phyloP scores from a whole-genome alignment of 768 basidiomycete genomes.

The Psilocybe cyanescens region DNA sequence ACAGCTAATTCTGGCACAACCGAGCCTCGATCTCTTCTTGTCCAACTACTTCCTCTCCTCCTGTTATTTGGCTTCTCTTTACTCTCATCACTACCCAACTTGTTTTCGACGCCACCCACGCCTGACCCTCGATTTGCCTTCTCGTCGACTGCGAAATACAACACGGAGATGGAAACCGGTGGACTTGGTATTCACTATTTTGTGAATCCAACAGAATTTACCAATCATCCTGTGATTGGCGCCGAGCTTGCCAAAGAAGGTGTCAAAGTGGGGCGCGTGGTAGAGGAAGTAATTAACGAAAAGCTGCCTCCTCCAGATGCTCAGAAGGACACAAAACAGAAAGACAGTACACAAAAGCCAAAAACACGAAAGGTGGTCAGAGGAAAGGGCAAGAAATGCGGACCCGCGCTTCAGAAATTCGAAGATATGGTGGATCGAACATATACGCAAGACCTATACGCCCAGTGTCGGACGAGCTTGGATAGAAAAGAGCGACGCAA shows the following conservation, averaged over 20 bases:
- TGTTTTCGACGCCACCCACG: constrained; percentile 67
- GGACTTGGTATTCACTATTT: constrained; percentile 79
- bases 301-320: constrained; percentile 17
- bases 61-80: constrained; percentile 86
- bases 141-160: constrained; percentile 58
- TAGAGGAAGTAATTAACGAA: constrained; percentile 29
- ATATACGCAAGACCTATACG: constrained; percentile 73
- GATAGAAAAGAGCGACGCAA: constrained; percentile 71
- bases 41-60: constrained; percentile 85
- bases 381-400: constrained; percentile 35
- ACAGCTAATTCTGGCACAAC: constrained; percentile 27
- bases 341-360: constrained; percentile 34
- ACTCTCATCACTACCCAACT: constrained; percentile 75
- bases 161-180: constrained; percentile 72
- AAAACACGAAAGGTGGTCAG: constrained; percentile 31
- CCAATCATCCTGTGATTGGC: constrained; percentile 75
- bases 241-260: constrained; percentile 65
- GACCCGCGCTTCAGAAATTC: constrained; percentile 59
- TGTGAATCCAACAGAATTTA: constrained; percentile 79
- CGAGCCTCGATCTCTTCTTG: constrained; percentile 63
- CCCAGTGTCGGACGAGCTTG: constrained; percentile 70
- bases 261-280: constrained; percentile 37
- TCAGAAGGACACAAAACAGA: constrained; percentile 20
- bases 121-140: constrained; percentile 87
- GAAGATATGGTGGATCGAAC: constrained; percentile 77